These are phyloP conservation scores for Huntiella abstrusa DNA, from an alignment of 2,329 filamentous ascomycete genomes.

Conservation along the genomic window DNA sequence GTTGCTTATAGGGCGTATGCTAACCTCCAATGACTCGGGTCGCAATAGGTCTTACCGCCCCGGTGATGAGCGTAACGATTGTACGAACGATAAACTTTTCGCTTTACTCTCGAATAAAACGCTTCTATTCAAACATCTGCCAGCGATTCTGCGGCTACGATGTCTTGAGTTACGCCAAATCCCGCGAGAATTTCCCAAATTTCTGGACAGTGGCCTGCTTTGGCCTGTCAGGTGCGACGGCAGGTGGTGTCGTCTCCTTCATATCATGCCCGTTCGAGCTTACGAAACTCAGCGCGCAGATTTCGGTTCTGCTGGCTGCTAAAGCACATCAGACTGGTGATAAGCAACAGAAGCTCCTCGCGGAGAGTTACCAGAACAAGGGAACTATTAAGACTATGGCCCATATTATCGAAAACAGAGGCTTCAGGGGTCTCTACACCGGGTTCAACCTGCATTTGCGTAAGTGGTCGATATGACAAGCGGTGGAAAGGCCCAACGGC, in stretches of 20 bases:
- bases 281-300: slow-evolving; percentile 75
- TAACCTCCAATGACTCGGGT: background rate
- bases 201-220: slow-evolving; percentile 58
- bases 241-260: slow-evolving; percentile 60
- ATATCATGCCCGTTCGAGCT: slow-evolving; percentile 77
- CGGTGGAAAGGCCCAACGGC: too few species aligned
- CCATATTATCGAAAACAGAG: slow-evolving; percentile 58
- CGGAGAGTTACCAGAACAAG: slow-evolving; percentile 56
- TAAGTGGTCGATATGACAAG: slow-evolving; percentile 25
- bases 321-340: slow-evolving; percentile 15
- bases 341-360: slow-evolving; percentile 38
- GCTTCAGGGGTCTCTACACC: slow-evolving; percentile 56
- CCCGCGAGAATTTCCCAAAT: slow-evolving; percentile 50
- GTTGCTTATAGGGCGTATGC: background rate
- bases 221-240: slow-evolving; percentile 57
- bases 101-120: slow-evolving; percentile 61
- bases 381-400: slow-evolving; percentile 59
- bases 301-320: slow-evolving; percentile 55
- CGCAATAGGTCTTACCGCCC: slow-evolving; percentile 49
- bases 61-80: slow-evolving; percentile 60
- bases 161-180: slow-evolving; percentile 54
- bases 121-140: slow-evolving; percentile 52
- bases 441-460: slow-evolving; percentile 62
- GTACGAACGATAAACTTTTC: slow-evolving; percentile 64
- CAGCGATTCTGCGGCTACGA: slow-evolving; percentile 47